Conservation (phyloP, 108 stramenopile species). For the Skeletonema potamos region DNA sequence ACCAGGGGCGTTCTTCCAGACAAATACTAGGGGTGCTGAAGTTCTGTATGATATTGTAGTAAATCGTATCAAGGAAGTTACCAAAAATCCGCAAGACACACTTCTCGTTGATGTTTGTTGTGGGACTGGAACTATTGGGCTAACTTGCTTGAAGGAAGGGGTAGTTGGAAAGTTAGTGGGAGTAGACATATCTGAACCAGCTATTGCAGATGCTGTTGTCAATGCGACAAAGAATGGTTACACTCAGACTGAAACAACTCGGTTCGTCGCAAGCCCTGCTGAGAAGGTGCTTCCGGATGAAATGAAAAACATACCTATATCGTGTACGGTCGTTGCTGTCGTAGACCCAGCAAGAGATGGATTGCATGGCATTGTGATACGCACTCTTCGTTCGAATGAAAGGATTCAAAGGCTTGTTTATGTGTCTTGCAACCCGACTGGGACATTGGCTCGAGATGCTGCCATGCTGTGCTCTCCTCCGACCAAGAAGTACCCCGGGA, state of each 20-base stretch:
- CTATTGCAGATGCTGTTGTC: slow-evolving; percentile 81
- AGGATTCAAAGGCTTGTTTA: slow-evolving; percentile 86
- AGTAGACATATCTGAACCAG: slow-evolving; percentile 83
- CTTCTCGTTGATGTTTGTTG: slow-evolving; percentile 93
- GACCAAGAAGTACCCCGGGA: slow-evolving; percentile 70
- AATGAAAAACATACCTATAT: slow-evolving; percentile 39
- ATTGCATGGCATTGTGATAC: slow-evolving; percentile 75
- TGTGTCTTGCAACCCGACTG: slow-evolving; percentile 94
- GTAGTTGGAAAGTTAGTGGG: slow-evolving; percentile 79
- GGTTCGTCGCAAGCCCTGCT: slow-evolving; percentile 73
- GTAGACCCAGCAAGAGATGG: slow-evolving; percentile 95
- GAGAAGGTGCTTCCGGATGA: slow-evolving; percentile 67
- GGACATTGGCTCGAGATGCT: slow-evolving; percentile 75
- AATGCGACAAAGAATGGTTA: slow-evolving; percentile 72
- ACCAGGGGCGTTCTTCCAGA: slow-evolving; percentile 95
- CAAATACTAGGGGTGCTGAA: slow-evolving; percentile 87
- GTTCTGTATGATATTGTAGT: slow-evolving; percentile 81
- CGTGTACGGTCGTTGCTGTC: slow-evolving; percentile 71
- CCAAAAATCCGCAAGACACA: slow-evolving; percentile 21
- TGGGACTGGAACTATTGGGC: slow-evolving; percentile 94
- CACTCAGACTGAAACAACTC: slow-evolving; percentile 23
- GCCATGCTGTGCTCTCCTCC: slow-evolving; percentile 77
- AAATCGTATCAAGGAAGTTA: slow-evolving; percentile 67
- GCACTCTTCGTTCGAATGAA: slow-evolving; percentile 64
- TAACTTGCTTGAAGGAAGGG: slow-evolving; percentile 76